These are phyloP conservation scores for Karstenula rhodostoma DNA, from an alignment of 2,329 filamentous ascomycete genomes.

Conservation along the genomic window DNA sequence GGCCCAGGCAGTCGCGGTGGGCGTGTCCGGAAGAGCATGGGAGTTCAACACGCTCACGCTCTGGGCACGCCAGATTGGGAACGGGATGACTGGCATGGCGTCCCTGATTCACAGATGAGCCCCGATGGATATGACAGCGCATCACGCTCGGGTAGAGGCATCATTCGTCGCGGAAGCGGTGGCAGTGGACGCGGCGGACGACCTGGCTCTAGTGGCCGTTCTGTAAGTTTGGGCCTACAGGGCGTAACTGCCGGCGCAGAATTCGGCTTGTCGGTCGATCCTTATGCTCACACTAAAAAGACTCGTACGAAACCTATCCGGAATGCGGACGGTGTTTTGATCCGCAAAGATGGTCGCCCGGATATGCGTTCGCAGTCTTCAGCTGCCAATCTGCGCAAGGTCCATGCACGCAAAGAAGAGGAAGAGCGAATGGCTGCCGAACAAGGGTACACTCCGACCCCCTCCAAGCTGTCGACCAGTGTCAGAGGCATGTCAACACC, in stretches of 20 bases:
- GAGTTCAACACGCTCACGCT: slow-evolving; percentile 31
- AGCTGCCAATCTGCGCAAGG: slow-evolving; percentile 60
- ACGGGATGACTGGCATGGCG: slow-evolving; percentile 45
- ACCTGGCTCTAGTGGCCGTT: slow-evolving; percentile 34
- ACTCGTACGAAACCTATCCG: slow-evolving; percentile 59
- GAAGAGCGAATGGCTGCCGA: slow-evolving; percentile 27
- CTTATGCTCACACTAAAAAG: slow-evolving; percentile 55
- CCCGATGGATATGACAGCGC: slow-evolving; percentile 49
- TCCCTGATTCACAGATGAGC: slow-evolving; percentile 43
- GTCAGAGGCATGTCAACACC: slow-evolving; percentile 33
- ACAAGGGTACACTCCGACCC: slow-evolving; percentile 30
- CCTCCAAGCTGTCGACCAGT: slow-evolving; percentile 27
- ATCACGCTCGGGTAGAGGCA: slow-evolving; percentile 34
- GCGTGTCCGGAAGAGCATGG: slow-evolving; percentile 49
- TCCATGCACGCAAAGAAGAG: slow-evolving; percentile 59
- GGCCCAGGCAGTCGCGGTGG: slow-evolving; percentile 49
- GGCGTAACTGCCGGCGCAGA: slow-evolving; percentile 33
- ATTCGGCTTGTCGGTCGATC: slow-evolving; percentile 38
- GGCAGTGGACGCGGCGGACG: slow-evolving; percentile 35
- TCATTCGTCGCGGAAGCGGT: slow-evolving; percentile 47
- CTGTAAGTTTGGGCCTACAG: slow-evolving; percentile 40
- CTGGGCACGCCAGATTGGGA: slow-evolving; percentile 54
- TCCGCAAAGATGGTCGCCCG: slow-evolving; percentile 60
- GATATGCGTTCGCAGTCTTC: slow-evolving; percentile 62
- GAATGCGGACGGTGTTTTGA: slow-evolving; percentile 60